Conservation (phyloP, 139 green algal genomes). For the Auxenochlorella pyrenoidosa region DNA sequence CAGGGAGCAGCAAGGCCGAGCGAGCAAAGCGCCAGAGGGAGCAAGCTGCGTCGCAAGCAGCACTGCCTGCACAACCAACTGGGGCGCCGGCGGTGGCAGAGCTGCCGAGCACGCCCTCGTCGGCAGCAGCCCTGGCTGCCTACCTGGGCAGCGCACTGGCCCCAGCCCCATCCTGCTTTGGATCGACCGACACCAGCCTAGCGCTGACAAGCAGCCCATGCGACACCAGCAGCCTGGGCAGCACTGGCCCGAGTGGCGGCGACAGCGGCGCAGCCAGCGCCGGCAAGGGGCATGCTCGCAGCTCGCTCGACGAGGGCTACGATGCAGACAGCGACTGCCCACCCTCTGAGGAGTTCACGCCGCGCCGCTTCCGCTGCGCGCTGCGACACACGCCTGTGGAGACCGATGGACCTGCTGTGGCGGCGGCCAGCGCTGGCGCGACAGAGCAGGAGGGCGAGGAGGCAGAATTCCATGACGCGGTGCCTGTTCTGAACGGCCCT, state of each 20-base stretch:
- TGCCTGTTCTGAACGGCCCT: too few relatives aligned
- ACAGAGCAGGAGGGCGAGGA: not conserved
- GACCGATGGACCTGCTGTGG: not conserved
- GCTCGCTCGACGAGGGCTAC: not conserved
- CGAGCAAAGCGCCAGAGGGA: not conserved
- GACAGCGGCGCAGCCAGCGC: not conserved
- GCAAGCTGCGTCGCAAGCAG: not conserved
- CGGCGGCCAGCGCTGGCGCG: not conserved
- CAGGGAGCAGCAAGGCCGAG: not conserved
- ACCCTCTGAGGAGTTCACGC: not conserved
- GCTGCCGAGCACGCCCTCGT: not conserved
- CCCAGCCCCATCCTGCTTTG: not conserved
- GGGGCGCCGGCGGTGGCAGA: not conserved
- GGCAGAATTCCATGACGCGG: too few relatives aligned
- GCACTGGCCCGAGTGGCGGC: not conserved
- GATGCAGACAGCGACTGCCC: conserved; percentile 21
- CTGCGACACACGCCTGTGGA: not conserved
- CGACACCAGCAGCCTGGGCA: not conserved
- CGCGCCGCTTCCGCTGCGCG: not conserved
- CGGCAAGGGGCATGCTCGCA: not conserved
- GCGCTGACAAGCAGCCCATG: not conserved
- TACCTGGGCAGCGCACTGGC: conserved; percentile 15
- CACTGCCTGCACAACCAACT: not conserved
- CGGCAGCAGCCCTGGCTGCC: not conserved
- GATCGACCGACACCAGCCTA: not conserved